Evolutionary conservation across 2,329 filamentous ascomycete species (phyloP), one percentile per base, ranked within the genome.

Genomic region (Zymoseptoria brevis): DNA sequence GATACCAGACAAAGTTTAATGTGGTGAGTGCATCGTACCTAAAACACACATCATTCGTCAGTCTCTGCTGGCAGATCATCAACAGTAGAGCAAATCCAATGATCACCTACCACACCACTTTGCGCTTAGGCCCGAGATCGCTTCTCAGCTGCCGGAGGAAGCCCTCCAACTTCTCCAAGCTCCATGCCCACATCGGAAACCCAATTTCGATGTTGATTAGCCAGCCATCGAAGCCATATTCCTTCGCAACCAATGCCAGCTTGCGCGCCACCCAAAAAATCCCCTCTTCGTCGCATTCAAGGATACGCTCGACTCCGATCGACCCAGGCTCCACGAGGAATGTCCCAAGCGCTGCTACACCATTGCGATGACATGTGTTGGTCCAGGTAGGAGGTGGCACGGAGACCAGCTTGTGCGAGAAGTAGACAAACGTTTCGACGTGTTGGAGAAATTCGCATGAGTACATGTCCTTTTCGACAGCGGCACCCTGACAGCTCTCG

Each of bases 191-290:
- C 21, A 66, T 61, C 5, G 73, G 68, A 63, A 79, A 77, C 1
- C 73, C 66, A 55, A 75, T 75, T 58, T 80, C 77, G 22, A 80
- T 74, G 53, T 79, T 79, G 35, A 79, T 61, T 30, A 80, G 66
- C 75, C 76, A 79, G 16, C 77, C 77, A 59, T 80, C 77, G 57
- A 80, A 79, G 9, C 75, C 75, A 60, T 75, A 75, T 16, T 72
- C 67, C 16, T 67, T 64, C 9, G 76, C 75, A 51, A 80, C 74
- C 13, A 59, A 56, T 7, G 73, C 73, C 7, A 80, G 62, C 55
- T 73, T 73, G 19, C 65, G 69, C 21, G 75, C 76, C 19, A 77
- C 62, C 61, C 19, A 62, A 60, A n/a, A 54, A 57, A n/a, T 56
- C 35, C 6, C 56, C n/a, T 19, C 19, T 2, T 13, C 19, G 50